These are phyloP conservation scores for Aspergillus neotritici DNA, from an alignment of 2,329 filamentous ascomycete species.

Conservation along the genomic window DNA sequence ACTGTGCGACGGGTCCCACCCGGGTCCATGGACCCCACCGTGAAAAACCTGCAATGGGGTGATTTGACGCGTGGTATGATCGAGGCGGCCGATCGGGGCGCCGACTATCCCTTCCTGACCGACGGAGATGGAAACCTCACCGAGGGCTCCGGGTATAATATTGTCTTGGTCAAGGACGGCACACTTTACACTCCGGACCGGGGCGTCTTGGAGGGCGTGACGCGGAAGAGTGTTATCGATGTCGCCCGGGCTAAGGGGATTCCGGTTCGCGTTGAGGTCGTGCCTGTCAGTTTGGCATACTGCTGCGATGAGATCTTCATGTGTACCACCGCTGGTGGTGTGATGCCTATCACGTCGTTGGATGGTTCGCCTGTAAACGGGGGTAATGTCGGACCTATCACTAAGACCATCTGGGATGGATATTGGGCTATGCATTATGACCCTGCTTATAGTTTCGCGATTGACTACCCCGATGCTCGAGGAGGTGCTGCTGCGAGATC, in stretches of 20 bases:
- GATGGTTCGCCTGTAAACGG: constrained; percentile 40
- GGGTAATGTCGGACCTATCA: constrained; percentile 44
- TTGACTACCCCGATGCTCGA: constrained; percentile 1
- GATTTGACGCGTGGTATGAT: constrained; percentile 44
- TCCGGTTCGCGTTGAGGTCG: constrained; percentile 36
- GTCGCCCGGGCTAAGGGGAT: constrained; percentile 31
- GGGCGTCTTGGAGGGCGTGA: constrained; percentile 47
- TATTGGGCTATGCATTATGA: constrained; percentile 49
- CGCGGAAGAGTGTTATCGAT: constrained; percentile 47
- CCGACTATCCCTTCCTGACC: constrained; percentile 46
- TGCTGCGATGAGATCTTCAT: constrained; percentile 48
- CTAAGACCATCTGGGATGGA: constrained; percentile 46
- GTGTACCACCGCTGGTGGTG: constrained; percentile 50
- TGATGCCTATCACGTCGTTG: constrained; percentile 48
- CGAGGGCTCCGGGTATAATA: constrained; percentile 48
- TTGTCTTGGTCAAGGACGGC: constrained; percentile 43
- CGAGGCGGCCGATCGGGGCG: constrained; percentile 45
- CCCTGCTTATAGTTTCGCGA: constrained; percentile 28
- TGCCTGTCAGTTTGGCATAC: constrained; percentile 41
- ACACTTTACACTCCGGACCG: constrained; percentile 44
- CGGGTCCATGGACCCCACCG: constrained; percentile 46
- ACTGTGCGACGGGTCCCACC: constrained; percentile 44
- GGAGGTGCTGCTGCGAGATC: neutral
- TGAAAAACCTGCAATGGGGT: constrained; percentile 51
- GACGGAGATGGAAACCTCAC: constrained; percentile 48